Evolutionary conservation across 768 basidiomycete genomes (phyloP), one percentile per base, ranked within the genome.

Genomic region (Boletus sp.): DNA sequence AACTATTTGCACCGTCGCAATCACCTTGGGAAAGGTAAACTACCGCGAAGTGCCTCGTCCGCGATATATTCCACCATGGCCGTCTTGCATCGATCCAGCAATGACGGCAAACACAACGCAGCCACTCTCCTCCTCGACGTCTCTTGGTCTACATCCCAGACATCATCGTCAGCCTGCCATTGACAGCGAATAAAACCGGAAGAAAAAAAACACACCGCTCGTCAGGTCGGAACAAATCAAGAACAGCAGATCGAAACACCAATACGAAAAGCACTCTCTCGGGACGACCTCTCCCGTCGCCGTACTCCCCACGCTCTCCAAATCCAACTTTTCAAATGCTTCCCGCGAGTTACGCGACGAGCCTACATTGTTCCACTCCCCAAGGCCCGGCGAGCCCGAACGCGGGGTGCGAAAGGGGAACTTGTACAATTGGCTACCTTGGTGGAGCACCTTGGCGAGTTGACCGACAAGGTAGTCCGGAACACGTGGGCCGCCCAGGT

Each of bases 181-280:
- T 10, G n/a, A 12, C 2, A 32, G 29, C 15, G 7, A 33, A 10
- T 5, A 5, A 6, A 24, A 40, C 8, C 12, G 18, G 8, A 29
- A 30, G 36, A 15, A 33, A 46, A 7, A 14, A 29, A 18, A 56
- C 75, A 30, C 56, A 87, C 90, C 88, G 72, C 77, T 78, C 1
- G 82, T 83, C 1, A 77, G 75, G 63, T 85, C 75, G 0, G 90
- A 89, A 64, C 90, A 94, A 32, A 94, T 78, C 60, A 89, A 67
- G 71, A 95, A 94, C 35, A 96, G 69, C 11, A 94, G 74, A 64
- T 96, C 93, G 54, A 95, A 87, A 67, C 90, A 94, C 93, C 93
- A 95, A 74, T 92, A 94, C 7, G 90, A 87, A 68, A 95, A 95
- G 8, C 92, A 80, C 69, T 95, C 94, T 39, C 93, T 76, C 1